Percentiles rank a stretch among this genome's conserved stretches.
These are phyloP conservation scores for Rutidosis leptorrhynchoides DNA, from an alignment of 129 eudicot genomes.

Conservation along the genomic window DNA sequence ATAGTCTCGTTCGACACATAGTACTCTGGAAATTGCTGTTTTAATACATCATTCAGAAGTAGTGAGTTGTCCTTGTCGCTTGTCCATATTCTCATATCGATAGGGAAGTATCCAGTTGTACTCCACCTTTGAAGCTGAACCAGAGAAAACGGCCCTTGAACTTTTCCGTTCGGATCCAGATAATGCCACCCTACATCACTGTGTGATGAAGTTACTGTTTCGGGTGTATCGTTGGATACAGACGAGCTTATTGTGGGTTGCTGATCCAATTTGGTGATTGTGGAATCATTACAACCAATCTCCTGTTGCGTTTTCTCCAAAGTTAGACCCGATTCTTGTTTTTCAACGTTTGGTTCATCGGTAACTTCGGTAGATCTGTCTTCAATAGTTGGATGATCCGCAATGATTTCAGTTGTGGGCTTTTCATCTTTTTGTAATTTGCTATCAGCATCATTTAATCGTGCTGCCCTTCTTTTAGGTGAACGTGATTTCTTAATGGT, in stretches of 20 bases:
- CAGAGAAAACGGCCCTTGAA: slow-evolving; percentile 91
- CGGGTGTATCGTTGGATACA: slow-evolving; percentile 38
- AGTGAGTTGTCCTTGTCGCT: slow-evolving; percentile 51
- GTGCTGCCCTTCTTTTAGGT: slow-evolving; percentile 35
- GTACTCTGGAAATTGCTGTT: slow-evolving; percentile 37
- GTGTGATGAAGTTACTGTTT: slow-evolving; percentile 38
- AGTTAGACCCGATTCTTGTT: slow-evolving; percentile 17
- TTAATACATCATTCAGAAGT: slow-evolving; percentile 65
- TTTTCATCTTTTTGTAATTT: slow-evolving; percentile 21
- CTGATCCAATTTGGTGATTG: slow-evolving; percentile 30
- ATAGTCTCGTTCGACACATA: not conserved
- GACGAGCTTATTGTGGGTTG: slow-evolving; percentile 42
- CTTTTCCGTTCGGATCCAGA: slow-evolving; percentile 81
- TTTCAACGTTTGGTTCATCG: slow-evolving; percentile 15
- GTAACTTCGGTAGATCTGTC: slow-evolving; percentile 34
- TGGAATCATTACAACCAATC: slow-evolving; percentile 27
- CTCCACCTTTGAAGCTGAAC: slow-evolving; percentile 86
- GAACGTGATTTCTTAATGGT: slow-evolving; percentile 37
- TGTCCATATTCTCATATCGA: slow-evolving; percentile 80
- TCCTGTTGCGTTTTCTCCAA: slow-evolving; percentile 28
- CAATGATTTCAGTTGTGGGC: not conserved
- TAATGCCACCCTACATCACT: slow-evolving; percentile 68
- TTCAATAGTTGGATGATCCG: slow-evolving; percentile 33
- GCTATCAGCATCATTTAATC: slow-evolving; percentile 2
- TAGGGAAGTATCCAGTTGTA: slow-evolving; percentile 74